Percentiles rank a stretch among this genome's conserved stretches.
Conservation (phyloP, 1,139 yeast species). For the Zygosaccharomyces sapae region DNA sequence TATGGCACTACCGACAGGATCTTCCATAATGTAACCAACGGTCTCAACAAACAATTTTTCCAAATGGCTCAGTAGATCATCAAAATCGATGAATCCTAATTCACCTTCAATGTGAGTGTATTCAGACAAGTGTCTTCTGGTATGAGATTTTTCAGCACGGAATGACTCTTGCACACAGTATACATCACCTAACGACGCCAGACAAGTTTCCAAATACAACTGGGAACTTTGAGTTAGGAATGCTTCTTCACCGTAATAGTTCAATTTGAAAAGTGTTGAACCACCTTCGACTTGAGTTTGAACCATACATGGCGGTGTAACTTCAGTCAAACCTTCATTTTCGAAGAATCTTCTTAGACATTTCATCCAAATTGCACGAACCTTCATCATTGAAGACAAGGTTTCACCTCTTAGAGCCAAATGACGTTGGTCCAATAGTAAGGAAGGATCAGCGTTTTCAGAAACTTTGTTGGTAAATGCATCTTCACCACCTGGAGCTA, state of each 20-base stretch:
- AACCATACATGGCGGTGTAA: constrained; percentile 99
- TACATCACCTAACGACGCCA: constrained; percentile 95
- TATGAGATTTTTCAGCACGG: constrained; percentile 98
- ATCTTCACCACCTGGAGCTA: constrained; percentile 96
- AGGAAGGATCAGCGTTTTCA: constrained; percentile 90
- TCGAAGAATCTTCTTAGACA: constrained; percentile 72
- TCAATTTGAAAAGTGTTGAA: constrained; percentile 84
- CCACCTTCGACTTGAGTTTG: constrained; percentile 99
- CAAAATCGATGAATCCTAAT: constrained; percentile 79
- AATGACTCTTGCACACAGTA: constrained; percentile 97
- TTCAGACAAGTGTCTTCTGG: constrained; percentile 96
- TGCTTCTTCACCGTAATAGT: constrained; percentile 96
- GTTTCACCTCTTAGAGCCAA: constrained; percentile 93
- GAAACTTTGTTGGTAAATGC: constrained; percentile 91
- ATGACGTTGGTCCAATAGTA: constrained; percentile 91
- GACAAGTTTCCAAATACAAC: constrained; percentile 90
- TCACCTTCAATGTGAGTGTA: constrained; percentile 97
- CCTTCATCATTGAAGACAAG: constrained; percentile 89
- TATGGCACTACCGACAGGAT: constrained; percentile 88
- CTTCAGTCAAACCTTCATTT: constrained; percentile 79
- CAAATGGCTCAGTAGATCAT: constrained; percentile 78
- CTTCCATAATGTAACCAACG: constrained; percentile 73
- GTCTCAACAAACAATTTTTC: constrained; percentile 71
- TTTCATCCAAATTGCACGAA: constrained; percentile 73
- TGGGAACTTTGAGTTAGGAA: constrained; percentile 95